Evolutionary conservation across 169 alveolate species (phyloP).

Genomic region (Plasmodium coatneyi): DNA sequence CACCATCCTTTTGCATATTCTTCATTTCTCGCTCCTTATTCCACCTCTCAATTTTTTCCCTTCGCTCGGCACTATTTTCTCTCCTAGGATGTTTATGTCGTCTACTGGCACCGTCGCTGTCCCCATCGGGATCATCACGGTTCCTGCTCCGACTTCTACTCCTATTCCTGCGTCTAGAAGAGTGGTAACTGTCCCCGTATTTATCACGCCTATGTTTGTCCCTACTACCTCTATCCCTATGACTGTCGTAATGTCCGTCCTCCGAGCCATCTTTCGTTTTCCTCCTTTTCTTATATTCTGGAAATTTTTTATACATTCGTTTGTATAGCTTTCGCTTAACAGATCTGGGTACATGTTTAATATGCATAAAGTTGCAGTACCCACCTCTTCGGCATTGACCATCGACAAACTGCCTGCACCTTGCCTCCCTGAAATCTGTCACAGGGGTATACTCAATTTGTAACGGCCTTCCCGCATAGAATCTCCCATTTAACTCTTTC

Average conservation of each 20-base stretch:
- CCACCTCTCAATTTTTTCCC: constrained; percentile 95
- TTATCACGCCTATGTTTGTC: constrained; percentile 67
- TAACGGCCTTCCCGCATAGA: constrained; percentile 94
- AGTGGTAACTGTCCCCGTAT: constrained; percentile 28
- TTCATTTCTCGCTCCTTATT: constrained; percentile 87
- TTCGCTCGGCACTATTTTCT: constrained; percentile 92
- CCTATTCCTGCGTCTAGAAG: constrained; percentile 45
- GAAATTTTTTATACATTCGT: constrained; percentile 98
- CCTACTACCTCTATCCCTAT: constrained; percentile 69
- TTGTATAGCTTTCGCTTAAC: constrained; percentile 92
- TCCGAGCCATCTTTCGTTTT: constrained; percentile 71
- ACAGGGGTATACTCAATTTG: constrained; percentile 99
- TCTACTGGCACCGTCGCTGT: constrained; percentile 62
- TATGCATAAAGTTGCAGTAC: constrained; percentile 99
- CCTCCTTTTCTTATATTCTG: constrained; percentile 92
- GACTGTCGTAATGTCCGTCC: constrained; percentile 45
- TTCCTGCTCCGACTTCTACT: constrained; percentile 26
- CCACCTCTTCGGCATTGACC: constrained; percentile 99
- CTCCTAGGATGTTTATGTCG: constrained; percentile 79
- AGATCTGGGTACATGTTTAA: constrained; percentile 96
- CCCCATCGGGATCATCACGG: constrained; percentile 68
- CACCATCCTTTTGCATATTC: constrained; percentile 16
- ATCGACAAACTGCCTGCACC: constrained; percentile 98
- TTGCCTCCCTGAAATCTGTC: constrained; percentile 98
- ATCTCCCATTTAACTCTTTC: constrained; percentile 94